Base-by-base conservation (phyloP, 768 basidiomycete species). In the Amyloporia xantha region DNA sequence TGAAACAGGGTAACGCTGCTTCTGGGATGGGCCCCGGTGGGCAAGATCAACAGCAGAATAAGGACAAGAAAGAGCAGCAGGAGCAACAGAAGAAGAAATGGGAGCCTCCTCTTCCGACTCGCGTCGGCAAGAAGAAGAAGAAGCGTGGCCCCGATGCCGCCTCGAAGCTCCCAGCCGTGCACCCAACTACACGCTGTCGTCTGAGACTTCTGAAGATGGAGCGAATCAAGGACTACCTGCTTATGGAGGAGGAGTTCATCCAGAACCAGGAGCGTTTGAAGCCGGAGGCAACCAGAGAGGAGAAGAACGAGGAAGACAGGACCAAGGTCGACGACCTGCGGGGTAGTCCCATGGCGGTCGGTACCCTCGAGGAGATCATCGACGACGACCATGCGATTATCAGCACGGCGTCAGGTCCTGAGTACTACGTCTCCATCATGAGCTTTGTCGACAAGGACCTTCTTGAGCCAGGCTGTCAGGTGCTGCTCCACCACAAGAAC, bases 301-400 rank as follows among this genome's bases (percentile, higher is more conserved):
- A 96, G 71, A 91, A 92, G 76, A 90, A 92, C 53, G 92, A 93
- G 64, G 94, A 96, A 62, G 94, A 98, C 62, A 75, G 90, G 60
- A 88, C 86, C 7, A 86, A 82, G 60, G 91, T 99, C 41, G 95
- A 99, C 67, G 91, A 93, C 66, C 66, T 99, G 27, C 84, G 95
- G 27, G 96, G 96, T 5, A 87, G 82, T 41, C 96, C 95, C 6
- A 95, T 99, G 92, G 87, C 87, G n/a, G 92, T 99, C 52, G 96
- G 96, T 19, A 92, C 92, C 0, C 76, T 99, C 67, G 96, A 98
- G 70, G 96, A 99, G 69, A 91, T 94, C 55, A 91, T 95, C 58
- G 91, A 94, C 74, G 92, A 95, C 69, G 91, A 94, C 78, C 91
- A 99, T 68, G 96, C 96, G n/a, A 97, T 99, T 66, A 86, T 99